Percentiles rank a stretch among this genome's conserved stretches.
These are phyloP conservation scores for Claviceps purpurea DNA, from an alignment of 2,329 filamentous ascomycete species.

Conservation along the genomic window DNA sequence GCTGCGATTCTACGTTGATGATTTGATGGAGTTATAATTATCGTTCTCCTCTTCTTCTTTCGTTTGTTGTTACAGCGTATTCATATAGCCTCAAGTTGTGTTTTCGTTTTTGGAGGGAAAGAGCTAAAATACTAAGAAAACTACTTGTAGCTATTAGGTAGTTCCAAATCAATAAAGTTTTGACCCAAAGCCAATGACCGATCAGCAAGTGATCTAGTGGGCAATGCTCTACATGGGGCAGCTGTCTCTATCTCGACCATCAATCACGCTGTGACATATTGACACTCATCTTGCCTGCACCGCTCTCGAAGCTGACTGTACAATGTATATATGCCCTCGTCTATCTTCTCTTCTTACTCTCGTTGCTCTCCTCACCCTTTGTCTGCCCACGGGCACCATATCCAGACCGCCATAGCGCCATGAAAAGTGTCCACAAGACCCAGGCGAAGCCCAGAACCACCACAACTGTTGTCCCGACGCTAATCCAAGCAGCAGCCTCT, in stretches of 20 bases:
- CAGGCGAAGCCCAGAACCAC: constrained; percentile 55
- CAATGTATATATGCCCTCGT: background rate
- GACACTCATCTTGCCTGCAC: background rate
- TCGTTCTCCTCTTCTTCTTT: background rate
- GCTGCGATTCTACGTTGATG: too few relatives aligned
- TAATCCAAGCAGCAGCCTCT: constrained; percentile 32
- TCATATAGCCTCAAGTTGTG: background rate
- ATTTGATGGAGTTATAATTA: background rate
- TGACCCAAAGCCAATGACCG: too few relatives aligned
- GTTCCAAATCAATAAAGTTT: too few relatives aligned
- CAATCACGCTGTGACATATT: too few relatives aligned
- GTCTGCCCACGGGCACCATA: background rate
- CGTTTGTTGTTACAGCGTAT: background rate
- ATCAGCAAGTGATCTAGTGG: too few relatives aligned
- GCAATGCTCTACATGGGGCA: too few relatives aligned
- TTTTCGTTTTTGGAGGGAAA: background rate
- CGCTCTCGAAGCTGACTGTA: background rate
- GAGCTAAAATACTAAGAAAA: too few relatives aligned
- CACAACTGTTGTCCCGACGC: constrained; percentile 41
- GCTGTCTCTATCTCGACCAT: too few relatives aligned
- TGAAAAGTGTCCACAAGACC: constrained; percentile 47
- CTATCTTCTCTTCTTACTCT: constrained; percentile 3
- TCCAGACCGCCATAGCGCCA: constrained; percentile 4
- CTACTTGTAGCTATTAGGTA: too few relatives aligned
- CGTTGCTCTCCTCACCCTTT: background rate